Percentiles rank a stretch among this genome's conserved stretches.
Conservation (phyloP, 2,329 filamentous ascomycete species). For the Catunica adiposa region DNA sequence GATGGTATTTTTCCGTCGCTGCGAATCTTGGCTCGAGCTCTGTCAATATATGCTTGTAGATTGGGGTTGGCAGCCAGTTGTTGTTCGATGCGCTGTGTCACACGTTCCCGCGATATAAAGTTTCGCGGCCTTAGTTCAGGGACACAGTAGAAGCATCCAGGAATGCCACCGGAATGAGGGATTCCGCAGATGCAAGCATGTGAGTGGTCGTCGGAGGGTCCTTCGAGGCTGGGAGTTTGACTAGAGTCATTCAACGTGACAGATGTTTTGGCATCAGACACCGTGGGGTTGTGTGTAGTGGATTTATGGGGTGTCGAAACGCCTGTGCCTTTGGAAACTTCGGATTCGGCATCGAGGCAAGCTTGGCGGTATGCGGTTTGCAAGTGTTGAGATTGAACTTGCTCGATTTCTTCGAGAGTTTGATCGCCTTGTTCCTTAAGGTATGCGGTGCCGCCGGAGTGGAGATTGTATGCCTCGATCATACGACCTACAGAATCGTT, state of each 20-base stretch:
- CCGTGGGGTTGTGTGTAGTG: not conserved
- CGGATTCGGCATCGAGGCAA: slow-evolving; percentile 3
- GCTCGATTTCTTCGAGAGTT: slow-evolving; percentile 11
- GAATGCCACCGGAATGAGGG: slow-evolving; percentile 8
- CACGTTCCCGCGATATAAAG: slow-evolving; percentile 3
- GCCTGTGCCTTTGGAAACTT: not conserved
- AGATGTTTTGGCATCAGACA: too few species aligned
- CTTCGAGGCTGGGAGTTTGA: not conserved
- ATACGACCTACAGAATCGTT: slow-evolving; percentile 32
- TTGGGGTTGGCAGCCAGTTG: not conserved
- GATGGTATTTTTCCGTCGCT: not conserved
- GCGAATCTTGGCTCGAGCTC: slow-evolving; percentile 3
- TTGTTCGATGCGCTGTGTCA: slow-evolving; percentile 2
- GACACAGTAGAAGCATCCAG: slow-evolving; percentile 10
- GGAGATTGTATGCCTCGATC: slow-evolving; percentile 13
- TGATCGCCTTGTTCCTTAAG: slow-evolving; percentile 7
- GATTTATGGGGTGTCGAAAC: not conserved
- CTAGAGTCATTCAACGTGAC: not conserved
- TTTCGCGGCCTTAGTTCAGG: slow-evolving; percentile 8
- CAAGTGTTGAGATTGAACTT: not conserved
- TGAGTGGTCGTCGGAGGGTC: slow-evolving; percentile 6
- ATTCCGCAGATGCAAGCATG: slow-evolving; percentile 11
- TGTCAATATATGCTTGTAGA: slow-evolving; percentile 4
- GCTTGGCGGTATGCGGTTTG: slow-evolving; percentile 10
- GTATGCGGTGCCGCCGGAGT: not conserved